Conservation (phyloP, 495 filamentous ascomycete species). For the Apodospora peruviana region DNA sequence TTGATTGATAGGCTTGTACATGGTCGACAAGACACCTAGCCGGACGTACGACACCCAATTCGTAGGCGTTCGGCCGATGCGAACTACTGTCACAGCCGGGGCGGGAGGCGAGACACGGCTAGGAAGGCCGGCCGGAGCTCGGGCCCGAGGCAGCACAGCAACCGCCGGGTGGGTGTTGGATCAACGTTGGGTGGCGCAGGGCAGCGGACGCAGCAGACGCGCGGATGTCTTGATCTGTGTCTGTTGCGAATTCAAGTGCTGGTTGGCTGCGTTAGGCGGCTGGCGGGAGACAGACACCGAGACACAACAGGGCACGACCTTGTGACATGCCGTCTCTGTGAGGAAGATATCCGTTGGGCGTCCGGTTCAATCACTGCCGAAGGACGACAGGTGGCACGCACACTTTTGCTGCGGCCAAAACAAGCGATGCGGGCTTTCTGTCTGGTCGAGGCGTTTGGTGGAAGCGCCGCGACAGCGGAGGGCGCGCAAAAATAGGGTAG, state of each 20-base stretch:
- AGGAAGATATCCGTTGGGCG: too few species aligned
- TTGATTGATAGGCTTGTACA: not conserved
- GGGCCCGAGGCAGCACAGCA: slow-evolving; percentile 11
- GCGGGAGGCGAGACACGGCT: slow-evolving; percentile 6
- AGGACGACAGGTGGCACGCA: not conserved
- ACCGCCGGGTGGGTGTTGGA: slow-evolving; percentile 5
- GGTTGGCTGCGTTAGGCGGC: not conserved
- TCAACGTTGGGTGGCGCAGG: not conserved
- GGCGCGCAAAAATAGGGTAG: too few species aligned
- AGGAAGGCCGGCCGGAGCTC: slow-evolving; percentile 9
- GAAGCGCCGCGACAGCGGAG: too few species aligned
- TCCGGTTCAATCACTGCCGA: not conserved
- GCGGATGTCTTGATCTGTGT: not conserved
- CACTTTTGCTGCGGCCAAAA: not conserved
- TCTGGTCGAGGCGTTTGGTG: too few species aligned
- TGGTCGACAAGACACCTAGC: not conserved
- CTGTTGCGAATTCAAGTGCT: not conserved
- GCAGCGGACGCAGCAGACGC: slow-evolving; percentile 1
- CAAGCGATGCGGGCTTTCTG: not conserved
- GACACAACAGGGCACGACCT: too few species aligned
- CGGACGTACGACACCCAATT: slow-evolving; percentile 1
- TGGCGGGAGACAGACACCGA: too few species aligned
- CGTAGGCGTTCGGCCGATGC: slow-evolving; percentile 12
- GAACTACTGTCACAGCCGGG: slow-evolving; percentile 5
- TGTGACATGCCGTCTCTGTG: too few species aligned